These are phyloP conservation scores for Schizochytrium sp. DNA, from an alignment of 108 stramenopile genomes.

Conservation along the genomic window DNA sequence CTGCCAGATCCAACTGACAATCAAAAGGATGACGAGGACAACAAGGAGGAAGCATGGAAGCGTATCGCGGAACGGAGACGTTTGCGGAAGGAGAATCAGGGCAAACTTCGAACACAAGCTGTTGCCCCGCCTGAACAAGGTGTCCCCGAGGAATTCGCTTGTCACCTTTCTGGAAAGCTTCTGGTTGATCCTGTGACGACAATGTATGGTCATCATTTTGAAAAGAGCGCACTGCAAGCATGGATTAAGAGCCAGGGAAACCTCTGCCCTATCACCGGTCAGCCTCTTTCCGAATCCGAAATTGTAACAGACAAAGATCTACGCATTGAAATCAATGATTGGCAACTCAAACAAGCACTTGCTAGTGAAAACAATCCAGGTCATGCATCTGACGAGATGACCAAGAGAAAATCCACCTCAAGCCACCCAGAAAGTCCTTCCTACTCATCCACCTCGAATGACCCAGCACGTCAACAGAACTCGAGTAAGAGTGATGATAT, in stretches of 20 bases:
- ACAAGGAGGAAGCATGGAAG: conserved; percentile 8
- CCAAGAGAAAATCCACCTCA: too few species aligned
- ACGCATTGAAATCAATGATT: conserved; percentile 41
- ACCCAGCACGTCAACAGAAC: too few species aligned
- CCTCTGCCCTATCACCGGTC: conserved; percentile 76
- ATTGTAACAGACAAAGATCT: conserved; percentile 33
- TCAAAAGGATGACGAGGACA: conserved; percentile 32
- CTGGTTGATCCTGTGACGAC: conserved; percentile 69
- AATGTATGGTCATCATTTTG: conserved; percentile 74
- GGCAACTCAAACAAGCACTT: conserved; percentile 49
- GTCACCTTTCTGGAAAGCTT: conserved; percentile 69
- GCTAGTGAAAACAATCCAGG: not conserved
- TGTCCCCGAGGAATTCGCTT: conserved; percentile 69
- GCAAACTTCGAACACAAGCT: conserved; percentile 1
- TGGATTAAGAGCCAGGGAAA: conserved; percentile 75
- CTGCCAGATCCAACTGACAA: not conserved
- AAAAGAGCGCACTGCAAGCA: conserved; percentile 65
- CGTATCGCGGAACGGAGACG: not conserved
- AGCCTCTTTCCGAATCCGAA: conserved; percentile 68
- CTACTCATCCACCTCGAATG: too few species aligned
- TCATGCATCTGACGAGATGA: not conserved
- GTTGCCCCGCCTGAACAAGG: conserved; percentile 55
- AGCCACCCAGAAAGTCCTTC: too few species aligned
- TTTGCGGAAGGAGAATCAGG: conserved; percentile 38
- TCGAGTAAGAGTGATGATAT: not conserved